Evolutionary conservation across 2,329 filamentous ascomycete genomes (phyloP).

Genomic region (Paecilomyces dactylethromorphus): DNA sequence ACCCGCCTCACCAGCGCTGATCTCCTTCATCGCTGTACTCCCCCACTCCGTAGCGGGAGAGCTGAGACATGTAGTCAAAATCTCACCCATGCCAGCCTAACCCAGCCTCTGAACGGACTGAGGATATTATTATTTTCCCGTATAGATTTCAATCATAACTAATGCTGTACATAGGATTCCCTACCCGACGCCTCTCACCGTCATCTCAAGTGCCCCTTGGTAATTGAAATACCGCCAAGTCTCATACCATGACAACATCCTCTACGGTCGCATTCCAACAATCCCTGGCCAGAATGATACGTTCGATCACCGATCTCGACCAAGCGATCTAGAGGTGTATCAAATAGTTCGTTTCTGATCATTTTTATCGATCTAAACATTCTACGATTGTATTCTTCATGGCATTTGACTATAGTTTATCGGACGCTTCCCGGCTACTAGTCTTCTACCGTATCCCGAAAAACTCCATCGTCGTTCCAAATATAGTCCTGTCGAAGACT

Average conservation of each 20-base stretch:
- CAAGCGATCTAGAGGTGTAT: too few species aligned
- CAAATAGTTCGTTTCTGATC: background rate
- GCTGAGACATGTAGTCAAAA: background rate
- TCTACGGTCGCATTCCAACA: background rate
- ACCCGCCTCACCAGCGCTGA: background rate
- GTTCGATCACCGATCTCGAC: background rate
- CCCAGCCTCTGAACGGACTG: background rate
- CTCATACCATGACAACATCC: background rate
- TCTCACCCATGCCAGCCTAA: background rate
- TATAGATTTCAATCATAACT: background rate
- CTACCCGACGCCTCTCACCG: background rate
- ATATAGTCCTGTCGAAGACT: background rate
- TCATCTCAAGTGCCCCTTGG: background rate
- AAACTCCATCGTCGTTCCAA: background rate
- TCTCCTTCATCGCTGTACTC: background rate
- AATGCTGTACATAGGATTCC: background rate
- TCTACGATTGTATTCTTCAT: background rate
- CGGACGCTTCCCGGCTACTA: background rate
- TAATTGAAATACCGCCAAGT: background rate
- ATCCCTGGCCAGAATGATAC: background rate
- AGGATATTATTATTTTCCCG: background rate
- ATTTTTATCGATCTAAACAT: background rate
- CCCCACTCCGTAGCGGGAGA: background rate
- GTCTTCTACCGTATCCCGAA: background rate
- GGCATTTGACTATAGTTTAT: background rate